phyloP scores from a whole-genome alignment of 306 rosid species.

The Prunus armeniaca region DNA sequence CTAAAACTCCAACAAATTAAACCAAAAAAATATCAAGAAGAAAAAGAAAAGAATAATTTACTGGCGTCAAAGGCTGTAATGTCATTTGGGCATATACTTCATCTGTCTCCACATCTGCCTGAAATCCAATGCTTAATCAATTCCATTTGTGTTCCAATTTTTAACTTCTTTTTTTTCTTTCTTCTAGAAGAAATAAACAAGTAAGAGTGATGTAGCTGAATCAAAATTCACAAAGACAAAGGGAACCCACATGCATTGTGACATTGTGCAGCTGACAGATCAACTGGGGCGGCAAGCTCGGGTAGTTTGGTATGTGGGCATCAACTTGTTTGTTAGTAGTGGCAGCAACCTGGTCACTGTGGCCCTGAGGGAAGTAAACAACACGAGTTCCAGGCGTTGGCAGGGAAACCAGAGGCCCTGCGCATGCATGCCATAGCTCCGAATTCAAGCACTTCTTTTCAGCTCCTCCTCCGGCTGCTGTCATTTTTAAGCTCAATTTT shows the following conservation, averaged over 20 bases:
- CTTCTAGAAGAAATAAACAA: background rate
- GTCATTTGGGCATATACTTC: conserved; percentile 98
- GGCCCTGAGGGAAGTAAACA: conserved; percentile 95
- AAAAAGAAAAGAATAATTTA: conserved; percentile 25
- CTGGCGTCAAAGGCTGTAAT: conserved; percentile 81
- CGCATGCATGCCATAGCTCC: conserved; percentile 98
- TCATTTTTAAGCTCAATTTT: background rate
- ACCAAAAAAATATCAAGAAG: conserved; percentile 4
- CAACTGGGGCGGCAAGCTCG: conserved; percentile 78
- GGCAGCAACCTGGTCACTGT: conserved; percentile 91
- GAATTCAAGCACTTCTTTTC: conserved; percentile 87
- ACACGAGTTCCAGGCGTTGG: conserved; percentile 74
- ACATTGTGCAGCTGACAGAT: conserved; percentile 82
- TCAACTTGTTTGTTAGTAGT: conserved; percentile 77
- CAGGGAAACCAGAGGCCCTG: conserved; percentile 82
- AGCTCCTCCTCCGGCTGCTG: conserved; percentile 30
- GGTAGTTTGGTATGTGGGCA: conserved; percentile 79
- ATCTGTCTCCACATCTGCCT: conserved; percentile 93
- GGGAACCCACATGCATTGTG: conserved; percentile 75
- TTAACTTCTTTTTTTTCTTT: background rate
- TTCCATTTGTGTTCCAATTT: background rate
- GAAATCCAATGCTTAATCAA: conserved; percentile 37
- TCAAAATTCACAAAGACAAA: background rate
- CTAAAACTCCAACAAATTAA: background rate
- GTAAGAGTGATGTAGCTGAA: background rate